Evolutionary conservation across 306 rosid genomes (phyloP).

Genomic region (Parietaria judaica): DNA sequence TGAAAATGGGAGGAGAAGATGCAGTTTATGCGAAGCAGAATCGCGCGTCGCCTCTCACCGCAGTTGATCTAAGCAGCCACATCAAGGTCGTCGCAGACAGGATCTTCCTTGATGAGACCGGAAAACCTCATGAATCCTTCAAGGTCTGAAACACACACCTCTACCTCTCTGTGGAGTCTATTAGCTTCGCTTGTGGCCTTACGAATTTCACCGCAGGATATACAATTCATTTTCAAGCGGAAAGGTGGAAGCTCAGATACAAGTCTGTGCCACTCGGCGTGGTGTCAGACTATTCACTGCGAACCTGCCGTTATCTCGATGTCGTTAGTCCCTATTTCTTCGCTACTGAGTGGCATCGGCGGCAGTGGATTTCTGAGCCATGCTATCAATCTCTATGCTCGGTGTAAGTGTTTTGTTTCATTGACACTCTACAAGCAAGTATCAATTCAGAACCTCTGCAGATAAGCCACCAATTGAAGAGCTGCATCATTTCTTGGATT

Average conservation of each 20-base stretch:
- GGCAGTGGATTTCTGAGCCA: slow-evolving; percentile 89
- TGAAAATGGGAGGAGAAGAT: slow-evolving; percentile 73
- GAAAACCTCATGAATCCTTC: slow-evolving; percentile 10
- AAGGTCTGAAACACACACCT: slow-evolving; percentile 18
- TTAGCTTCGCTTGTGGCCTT: background rate
- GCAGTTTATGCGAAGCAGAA: slow-evolving; percentile 58
- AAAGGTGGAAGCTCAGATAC: slow-evolving; percentile 63
- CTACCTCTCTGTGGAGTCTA: background rate
- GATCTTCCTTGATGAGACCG: slow-evolving; percentile 28
- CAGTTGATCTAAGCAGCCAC: slow-evolving; percentile 52
- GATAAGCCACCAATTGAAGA: slow-evolving; percentile 64
- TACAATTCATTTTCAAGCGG: slow-evolving; percentile 59
- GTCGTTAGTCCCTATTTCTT: slow-evolving; percentile 76
- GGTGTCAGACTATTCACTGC: slow-evolving; percentile 67
- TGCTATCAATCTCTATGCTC: slow-evolving; percentile 79
- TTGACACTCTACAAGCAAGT: no score
- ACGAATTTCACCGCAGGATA: slow-evolving; percentile 51
- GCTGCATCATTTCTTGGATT: slow-evolving; percentile 68
- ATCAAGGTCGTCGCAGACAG: slow-evolving; percentile 65
- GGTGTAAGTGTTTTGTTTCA: slow-evolving; percentile 47
- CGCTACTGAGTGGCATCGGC: slow-evolving; percentile 69
- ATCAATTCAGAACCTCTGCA: slow-evolving; percentile 17
- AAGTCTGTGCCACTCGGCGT: slow-evolving; percentile 39
- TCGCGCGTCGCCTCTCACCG: slow-evolving; percentile 58
- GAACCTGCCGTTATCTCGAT: slow-evolving; percentile 76